Evolutionary conservation across 495 filamentous ascomycete genomes (phyloP).

Genomic region (Penicillium coprophilum): DNA sequence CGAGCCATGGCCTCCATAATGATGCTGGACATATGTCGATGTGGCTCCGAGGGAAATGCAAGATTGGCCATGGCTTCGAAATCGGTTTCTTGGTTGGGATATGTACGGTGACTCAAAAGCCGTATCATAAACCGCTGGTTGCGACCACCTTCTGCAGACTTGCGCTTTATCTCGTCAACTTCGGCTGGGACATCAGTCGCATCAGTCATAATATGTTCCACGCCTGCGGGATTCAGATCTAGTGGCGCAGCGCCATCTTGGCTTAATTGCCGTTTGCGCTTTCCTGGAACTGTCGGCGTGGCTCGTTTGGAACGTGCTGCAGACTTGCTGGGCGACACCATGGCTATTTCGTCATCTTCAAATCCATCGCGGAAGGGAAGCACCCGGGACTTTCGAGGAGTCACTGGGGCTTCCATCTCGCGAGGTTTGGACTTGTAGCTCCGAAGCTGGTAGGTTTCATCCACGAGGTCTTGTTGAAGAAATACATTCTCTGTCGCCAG

Average conservation of each 20-base stretch:
- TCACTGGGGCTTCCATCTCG: constrained; percentile 44
- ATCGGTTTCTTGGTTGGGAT: constrained; percentile 48
- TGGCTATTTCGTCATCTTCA: constrained; percentile 65
- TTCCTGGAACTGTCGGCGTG: constrained; percentile 60
- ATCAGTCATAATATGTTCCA: constrained; percentile 29
- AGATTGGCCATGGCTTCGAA: constrained; percentile 52
- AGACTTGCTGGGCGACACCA: constrained; percentile 57
- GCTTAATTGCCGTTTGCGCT: constrained; percentile 59
- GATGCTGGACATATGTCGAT: constrained; percentile 54
- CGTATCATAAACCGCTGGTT: constrained; percentile 52
- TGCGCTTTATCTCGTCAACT: constrained; percentile 17
- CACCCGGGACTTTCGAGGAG: constrained; percentile 59
- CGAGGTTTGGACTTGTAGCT: constrained; percentile 47
- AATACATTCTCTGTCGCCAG: constrained; percentile 64
- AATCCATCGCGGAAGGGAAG: constrained; percentile 68
- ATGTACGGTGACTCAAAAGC: constrained; percentile 56
- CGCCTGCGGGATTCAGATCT: constrained; percentile 46
- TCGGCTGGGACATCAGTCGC: constrained; percentile 26
- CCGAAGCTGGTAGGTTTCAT: constrained; percentile 52
- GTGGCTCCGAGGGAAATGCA: constrained; percentile 55
- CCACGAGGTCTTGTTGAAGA: constrained; percentile 62
- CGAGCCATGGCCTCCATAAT: constrained; percentile 54
- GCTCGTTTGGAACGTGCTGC: constrained; percentile 47
- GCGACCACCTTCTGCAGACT: constrained; percentile 4
- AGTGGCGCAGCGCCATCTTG: constrained; percentile 56